Evolutionary conservation across 108 stramenopile species (phyloP).

Genomic region (Cylindrotheca closterium): DNA sequence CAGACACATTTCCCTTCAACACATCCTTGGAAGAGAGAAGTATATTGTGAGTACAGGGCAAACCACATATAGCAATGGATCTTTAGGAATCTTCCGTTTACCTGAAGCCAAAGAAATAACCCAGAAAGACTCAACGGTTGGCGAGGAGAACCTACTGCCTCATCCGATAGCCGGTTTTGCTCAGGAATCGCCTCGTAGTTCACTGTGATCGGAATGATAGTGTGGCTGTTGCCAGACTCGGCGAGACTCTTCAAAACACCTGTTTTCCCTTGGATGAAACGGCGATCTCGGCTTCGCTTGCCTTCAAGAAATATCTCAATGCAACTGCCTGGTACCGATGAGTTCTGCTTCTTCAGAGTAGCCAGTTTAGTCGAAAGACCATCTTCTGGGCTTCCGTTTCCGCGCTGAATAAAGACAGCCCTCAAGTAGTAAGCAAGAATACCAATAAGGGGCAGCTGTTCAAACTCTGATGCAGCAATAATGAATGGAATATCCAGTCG

Average conservation of each 20-base stretch:
- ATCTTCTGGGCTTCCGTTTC: constrained; percentile 42
- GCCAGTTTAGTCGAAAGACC: constrained; percentile 19
- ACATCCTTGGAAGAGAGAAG: too few relatives aligned
- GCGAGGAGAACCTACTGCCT: constrained; percentile 38
- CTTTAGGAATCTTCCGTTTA: too few relatives aligned
- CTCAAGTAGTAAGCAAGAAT: constrained; percentile 47
- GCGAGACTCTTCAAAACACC: constrained; percentile 72
- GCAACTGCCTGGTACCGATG: constrained; percentile 11
- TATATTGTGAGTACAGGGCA: too few relatives aligned
- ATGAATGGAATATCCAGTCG: constrained; percentile 72
- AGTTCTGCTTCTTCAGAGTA: constrained; percentile 12
- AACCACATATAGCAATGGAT: too few relatives aligned
- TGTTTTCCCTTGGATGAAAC: constrained; percentile 77
- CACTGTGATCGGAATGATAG: constrained; percentile 79
- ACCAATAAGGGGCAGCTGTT: constrained; percentile 68
- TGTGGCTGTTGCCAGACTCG: constrained; percentile 37
- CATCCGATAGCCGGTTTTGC: constrained; percentile 50
- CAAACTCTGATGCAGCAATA: constrained; percentile 77
- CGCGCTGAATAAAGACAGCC: constrained; percentile 77
- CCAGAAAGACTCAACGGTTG: constrained; percentile 12
- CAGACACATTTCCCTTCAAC: constrained; percentile 43
- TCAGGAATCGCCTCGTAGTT: constrained; percentile 86
- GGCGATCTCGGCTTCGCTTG: constrained; percentile 74
- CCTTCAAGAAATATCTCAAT: constrained; percentile 89
- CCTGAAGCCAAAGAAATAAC: constrained; percentile 26